A percentile compares a stretch with the other conserved stretches of the same genome.
These are phyloP conservation scores for Starmera quercuum DNA, from an alignment of 805 yeast species.

Conservation along the genomic window DNA sequence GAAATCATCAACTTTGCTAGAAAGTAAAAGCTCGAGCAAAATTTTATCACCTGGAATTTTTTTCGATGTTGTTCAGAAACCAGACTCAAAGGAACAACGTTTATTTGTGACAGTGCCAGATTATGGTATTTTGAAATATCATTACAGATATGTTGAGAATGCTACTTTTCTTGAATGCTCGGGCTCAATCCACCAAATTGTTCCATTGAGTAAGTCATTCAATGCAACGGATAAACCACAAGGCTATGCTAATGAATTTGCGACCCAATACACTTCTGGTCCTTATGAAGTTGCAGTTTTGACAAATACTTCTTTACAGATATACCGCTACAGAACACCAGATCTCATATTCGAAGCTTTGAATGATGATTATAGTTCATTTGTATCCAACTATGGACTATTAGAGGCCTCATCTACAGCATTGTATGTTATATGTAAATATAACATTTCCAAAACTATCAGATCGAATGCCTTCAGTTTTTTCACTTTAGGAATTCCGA, in stretches of 20 bases:
- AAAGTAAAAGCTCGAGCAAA: constrained; percentile 48
- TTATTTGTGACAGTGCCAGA: constrained; percentile 77
- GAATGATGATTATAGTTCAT: constrained; percentile 61
- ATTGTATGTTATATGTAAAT: constrained; percentile 73
- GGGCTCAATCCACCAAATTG: constrained; percentile 63
- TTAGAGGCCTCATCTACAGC: constrained; percentile 90
- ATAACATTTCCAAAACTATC: constrained; percentile 46
- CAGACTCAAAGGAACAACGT: constrained; percentile 25
- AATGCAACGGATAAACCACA: constrained; percentile 66
- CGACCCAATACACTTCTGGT: constrained; percentile 69
- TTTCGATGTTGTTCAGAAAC: constrained; percentile 47
- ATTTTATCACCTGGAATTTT: constrained; percentile 84
- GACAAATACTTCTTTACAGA: constrained; percentile 70
- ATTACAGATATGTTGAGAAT: constrained; percentile 67
- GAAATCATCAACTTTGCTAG: constrained; percentile 45
- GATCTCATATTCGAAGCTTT: constrained; percentile 67
- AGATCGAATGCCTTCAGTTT: constrained; percentile 36
- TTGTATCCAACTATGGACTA: constrained; percentile 73
- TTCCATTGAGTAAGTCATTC: constrained; percentile 62
- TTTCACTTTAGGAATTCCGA: constrained; percentile 34
- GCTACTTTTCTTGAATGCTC: constrained; percentile 64
- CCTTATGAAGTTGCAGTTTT: constrained; percentile 73
- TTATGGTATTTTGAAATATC: constrained; percentile 72
- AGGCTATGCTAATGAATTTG: constrained; percentile 81
- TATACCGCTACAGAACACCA: constrained; percentile 74